Evolutionary conservation across 768 basidiomycete species (phyloP).

Genomic region (Collybia nuda): DNA sequence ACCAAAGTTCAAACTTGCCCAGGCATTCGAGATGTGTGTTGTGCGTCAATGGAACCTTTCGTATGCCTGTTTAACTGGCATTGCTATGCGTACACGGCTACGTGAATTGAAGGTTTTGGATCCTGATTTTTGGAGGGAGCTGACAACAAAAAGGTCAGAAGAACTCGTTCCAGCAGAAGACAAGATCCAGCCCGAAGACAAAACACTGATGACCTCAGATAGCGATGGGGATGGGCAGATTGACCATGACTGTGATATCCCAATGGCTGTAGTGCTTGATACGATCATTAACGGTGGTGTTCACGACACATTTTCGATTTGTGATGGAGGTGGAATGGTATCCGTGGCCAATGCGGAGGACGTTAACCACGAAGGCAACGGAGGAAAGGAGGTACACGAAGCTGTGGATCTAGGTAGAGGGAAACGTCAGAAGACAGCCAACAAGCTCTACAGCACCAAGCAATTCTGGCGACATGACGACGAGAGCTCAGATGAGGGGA

Average conservation of each 20-base stretch:
- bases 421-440: background rate
- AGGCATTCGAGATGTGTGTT: background rate
- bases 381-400: background rate
- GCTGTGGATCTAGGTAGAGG: background rate
- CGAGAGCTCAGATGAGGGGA: no score
- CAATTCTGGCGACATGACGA: background rate
- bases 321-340: background rate
- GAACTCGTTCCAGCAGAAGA: background rate
- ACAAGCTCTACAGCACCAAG: background rate
- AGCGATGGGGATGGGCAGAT: background rate
- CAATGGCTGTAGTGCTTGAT: background rate
- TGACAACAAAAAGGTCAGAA: no score
- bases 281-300: background rate
- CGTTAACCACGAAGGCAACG: background rate
- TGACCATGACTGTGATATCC: background rate
- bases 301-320: background rate
- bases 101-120: background rate
- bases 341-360: background rate
- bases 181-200: background rate
- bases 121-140: no score
- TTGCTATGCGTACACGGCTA: background rate
- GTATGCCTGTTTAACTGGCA: background rate
- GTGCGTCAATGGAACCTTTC: background rate
- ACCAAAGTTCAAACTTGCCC: background rate
- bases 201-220: background rate